A percentile compares a stretch with the other conserved stretches of the same genome.
phyloP scores from a whole-genome alignment of 345 rosid genomes.

The Eucalyptus urophylla region DNA sequence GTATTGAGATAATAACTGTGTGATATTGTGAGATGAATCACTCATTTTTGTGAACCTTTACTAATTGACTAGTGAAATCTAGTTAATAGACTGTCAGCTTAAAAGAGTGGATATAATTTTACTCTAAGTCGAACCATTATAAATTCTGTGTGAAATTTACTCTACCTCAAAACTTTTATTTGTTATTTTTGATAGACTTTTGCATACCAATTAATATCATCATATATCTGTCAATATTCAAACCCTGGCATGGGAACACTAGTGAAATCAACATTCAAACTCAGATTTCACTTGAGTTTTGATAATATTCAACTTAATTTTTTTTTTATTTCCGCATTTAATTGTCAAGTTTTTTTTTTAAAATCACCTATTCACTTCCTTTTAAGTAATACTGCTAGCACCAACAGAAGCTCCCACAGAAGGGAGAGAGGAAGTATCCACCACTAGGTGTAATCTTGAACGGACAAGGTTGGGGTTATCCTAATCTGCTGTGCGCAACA shows the following conservation, averaged over 20 bases:
- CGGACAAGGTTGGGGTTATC: background rate
- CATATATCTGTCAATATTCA: too few species aligned
- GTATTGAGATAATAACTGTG: background rate
- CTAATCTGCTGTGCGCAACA: background rate
- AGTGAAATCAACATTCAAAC: background rate
- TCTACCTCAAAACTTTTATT: background rate
- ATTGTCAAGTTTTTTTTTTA: too few species aligned
- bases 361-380: too few species aligned
- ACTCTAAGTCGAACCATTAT: too few species aligned
- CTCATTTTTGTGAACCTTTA: background rate
- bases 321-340: too few species aligned
- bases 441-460: background rate
- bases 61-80: background rate
- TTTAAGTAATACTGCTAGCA: background rate
- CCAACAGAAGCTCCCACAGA: background rate
- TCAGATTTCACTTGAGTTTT: background rate
- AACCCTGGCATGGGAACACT: background rate
- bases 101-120: too few species aligned
- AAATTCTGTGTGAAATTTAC: background rate
- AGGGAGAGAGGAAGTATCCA: background rate
- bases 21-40: too few species aligned
- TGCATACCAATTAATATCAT: background rate
- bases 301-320: background rate
- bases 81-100: too few species aligned
- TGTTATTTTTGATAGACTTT: too few species aligned